phyloP scores from a whole-genome alignment of 495 filamentous ascomycete species.

The Penicilliopsis zonata region DNA sequence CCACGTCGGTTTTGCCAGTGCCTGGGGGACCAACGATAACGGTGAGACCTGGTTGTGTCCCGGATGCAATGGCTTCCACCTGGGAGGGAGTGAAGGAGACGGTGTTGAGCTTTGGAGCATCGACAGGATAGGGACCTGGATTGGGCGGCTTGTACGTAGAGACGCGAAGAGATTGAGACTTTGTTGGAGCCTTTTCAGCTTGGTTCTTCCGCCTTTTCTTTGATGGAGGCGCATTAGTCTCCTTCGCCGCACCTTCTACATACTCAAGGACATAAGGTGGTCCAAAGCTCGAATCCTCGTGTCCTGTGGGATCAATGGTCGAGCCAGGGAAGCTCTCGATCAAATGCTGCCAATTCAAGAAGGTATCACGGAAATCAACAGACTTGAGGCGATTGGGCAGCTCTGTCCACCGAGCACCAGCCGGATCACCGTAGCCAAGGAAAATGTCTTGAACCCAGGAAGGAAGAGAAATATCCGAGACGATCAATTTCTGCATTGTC shows the following conservation, averaged over 20 bases:
- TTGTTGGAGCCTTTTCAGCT: conserved; percentile 46
- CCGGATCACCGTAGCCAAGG: conserved; percentile 87
- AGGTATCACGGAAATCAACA: conserved; percentile 87
- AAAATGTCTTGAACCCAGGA: conserved; percentile 95
- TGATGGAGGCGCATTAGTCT: conserved; percentile 40
- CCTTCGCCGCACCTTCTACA: conserved; percentile 31
- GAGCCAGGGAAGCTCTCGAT: conserved; percentile 77
- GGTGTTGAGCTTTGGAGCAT: conserved; percentile 70
- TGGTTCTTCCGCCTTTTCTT: conserved; percentile 78
- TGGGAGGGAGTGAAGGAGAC: conserved; percentile 87
- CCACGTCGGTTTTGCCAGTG: conserved; percentile 97
- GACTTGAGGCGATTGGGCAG: conserved; percentile 64
- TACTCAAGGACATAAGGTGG: conserved; percentile 79
- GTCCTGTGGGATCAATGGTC: conserved; percentile 63
- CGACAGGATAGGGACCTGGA: conserved; percentile 81
- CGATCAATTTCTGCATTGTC: conserved; percentile 74
- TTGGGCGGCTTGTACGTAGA: conserved; percentile 89
- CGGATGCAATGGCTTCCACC: conserved; percentile 84
- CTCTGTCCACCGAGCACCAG: conserved; percentile 73
- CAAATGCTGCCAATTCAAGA: conserved; percentile 90
- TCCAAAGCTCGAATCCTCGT: conserved; percentile 59
- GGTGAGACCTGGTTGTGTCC: conserved; percentile 88
- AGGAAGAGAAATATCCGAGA: conserved; percentile 77
- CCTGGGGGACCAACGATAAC: conserved; percentile 93
- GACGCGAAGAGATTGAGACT: conserved; percentile 58